Evolutionary conservation across 306 rosid genomes (phyloP), one percentile per base, ranked within the genome.

Genomic region (Neltuma alba): DNA sequence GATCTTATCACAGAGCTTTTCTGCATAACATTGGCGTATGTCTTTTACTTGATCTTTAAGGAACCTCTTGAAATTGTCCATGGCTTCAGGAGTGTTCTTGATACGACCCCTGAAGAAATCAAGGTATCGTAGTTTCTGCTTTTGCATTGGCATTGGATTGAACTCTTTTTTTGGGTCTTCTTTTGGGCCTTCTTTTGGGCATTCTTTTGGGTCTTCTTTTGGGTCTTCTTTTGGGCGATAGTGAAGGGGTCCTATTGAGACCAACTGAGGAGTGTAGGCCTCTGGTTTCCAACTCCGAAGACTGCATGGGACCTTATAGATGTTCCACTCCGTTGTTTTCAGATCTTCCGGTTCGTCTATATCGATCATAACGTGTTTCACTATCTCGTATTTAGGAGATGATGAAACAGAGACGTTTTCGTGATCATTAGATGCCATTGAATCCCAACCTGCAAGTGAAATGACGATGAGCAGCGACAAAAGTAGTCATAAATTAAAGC

Each of bases 211-310:
- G n/a, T n/a, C n/a, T n/a, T n/a, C n/a, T n/a, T n/a, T n/a, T n/a
- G n/a, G 76, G 27, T 82, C 44, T 5, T 8, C 1, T 2, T 64
- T n/a, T n/a, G n/a, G 72, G 20, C 9, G 62, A 15, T 78, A 18
- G 72, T 87, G 93, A 63, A 86, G 75, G 21, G 87, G 91, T 10
- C 93, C 93, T 8, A 89, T 13, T 23, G 63, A 57, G 33, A 21
- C 14, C 63, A 57, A 10, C 2, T 57, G 63, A 57, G 63, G 63
- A 57, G 33, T 57, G 30, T 23, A 25, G 2, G 63, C 33, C 9
- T 4, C 5, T 3, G 9, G 6, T 0, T 88, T 83, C 36, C 79
- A 84, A 9, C 75, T 68, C 2, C 92, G 70, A 5, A 90, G 87
- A 36, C 40, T 86, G 74, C 45, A 41, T 37, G 90, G 92, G 54